Conservation (phyloP, 208 protist genomes). For the Acanthamoeba sp. region DNA sequence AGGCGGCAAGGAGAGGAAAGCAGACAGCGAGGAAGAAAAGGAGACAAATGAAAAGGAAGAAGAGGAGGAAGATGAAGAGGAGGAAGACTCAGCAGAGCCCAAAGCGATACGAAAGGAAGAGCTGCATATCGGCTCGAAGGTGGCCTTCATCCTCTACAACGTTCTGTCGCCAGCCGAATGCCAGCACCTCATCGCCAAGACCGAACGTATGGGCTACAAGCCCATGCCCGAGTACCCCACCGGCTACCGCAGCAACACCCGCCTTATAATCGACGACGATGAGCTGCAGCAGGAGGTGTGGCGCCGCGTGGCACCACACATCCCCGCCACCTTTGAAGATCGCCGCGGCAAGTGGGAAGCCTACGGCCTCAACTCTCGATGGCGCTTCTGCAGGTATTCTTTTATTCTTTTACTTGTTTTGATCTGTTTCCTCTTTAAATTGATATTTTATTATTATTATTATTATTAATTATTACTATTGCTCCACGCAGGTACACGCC, state of each 20-base stretch:
- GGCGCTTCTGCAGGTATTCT: constrained; percentile 51
- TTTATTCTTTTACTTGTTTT: background rate
- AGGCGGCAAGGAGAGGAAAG: too few relatives aligned
- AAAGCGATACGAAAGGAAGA: background rate
- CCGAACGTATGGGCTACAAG: constrained; percentile 64
- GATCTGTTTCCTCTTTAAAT: background rate
- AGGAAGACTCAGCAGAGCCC: background rate
- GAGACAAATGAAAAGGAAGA: background rate
- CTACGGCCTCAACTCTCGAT: constrained; percentile 27
- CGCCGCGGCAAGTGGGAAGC: background rate
- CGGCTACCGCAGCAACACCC: constrained; percentile 65
- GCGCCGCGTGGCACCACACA: background rate
- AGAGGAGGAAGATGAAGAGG: background rate
- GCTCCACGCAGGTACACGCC: background rate
- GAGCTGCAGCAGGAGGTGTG: constrained; percentile 23
- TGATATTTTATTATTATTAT: background rate
- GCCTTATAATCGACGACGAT: constrained; percentile 62
- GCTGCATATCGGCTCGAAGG: background rate
- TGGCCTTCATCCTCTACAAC: constrained; percentile 66
- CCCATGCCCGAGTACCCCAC: constrained; percentile 22
- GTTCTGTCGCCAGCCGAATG: constrained; percentile 61
- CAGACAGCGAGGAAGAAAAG: background rate
- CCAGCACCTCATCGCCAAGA: constrained; percentile 35
- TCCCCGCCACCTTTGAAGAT: background rate
- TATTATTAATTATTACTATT: background rate